A percentile compares a stretch with the other conserved stretches of the same genome.
Conservation (phyloP, 495 filamentous ascomycete genomes). For the Lasiosphaeria miniovina region DNA sequence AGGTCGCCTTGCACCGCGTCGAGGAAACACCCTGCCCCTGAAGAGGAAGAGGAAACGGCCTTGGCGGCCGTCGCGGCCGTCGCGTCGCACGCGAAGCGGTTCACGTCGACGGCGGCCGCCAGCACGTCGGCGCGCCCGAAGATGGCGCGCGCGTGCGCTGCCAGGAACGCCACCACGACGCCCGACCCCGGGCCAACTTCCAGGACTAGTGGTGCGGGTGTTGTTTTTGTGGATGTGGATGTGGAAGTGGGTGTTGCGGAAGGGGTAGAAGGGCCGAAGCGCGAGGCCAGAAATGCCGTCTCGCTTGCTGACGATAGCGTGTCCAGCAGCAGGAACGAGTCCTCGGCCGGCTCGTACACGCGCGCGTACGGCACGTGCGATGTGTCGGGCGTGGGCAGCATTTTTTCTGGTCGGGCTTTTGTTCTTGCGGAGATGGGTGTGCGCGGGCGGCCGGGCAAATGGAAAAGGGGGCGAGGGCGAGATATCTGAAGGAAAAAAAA, state of each 20-base stretch:
- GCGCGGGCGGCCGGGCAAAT: too few species aligned
- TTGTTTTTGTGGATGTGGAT: neutral
- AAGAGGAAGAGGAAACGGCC: slow-evolving; percentile 39
- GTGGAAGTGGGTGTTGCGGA: slow-evolving; percentile 38
- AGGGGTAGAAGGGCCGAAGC: slow-evolving; percentile 43
- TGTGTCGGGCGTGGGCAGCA: slow-evolving; percentile 92
- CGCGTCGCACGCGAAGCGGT: slow-evolving; percentile 71
- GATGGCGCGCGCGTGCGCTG: slow-evolving; percentile 67
- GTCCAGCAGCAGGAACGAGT: slow-evolving; percentile 92
- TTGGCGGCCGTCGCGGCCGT: slow-evolving; percentile 58
- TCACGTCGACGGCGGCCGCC: slow-evolving; percentile 76
- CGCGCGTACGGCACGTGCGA: slow-evolving; percentile 80
- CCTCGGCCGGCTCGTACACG: slow-evolving; percentile 92
- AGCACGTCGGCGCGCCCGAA: slow-evolving; percentile 70
- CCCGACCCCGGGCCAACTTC: slow-evolving; percentile 91
- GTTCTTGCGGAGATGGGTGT: slow-evolving; percentile 7
- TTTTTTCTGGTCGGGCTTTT: slow-evolving; percentile 28
- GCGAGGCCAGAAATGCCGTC: slow-evolving; percentile 63
- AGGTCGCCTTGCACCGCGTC: slow-evolving; percentile 67
- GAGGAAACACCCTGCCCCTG: slow-evolving; percentile 44
- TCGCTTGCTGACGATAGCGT: slow-evolving; percentile 74
- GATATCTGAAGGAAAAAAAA: neutral
- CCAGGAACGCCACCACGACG: slow-evolving; percentile 81
- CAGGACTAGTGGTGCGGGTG: slow-evolving; percentile 52
- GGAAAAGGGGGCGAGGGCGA: neutral